These are phyloP conservation scores for Wickerhamiella kurtzmanii DNA, from an alignment of 805 yeast species.

Conservation along the genomic window DNA sequence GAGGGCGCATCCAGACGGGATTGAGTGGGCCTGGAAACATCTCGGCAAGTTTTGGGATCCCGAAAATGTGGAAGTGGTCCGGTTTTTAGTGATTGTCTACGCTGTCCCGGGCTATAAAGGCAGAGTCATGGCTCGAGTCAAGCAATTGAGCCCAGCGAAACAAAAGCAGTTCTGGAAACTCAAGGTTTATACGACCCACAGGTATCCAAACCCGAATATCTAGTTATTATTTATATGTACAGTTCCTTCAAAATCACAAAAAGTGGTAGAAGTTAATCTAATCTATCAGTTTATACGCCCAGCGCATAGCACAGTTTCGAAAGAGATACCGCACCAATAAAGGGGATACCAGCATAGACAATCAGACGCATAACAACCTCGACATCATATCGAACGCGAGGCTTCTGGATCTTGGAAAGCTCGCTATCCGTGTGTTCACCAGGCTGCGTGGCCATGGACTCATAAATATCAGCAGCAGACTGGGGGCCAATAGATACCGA, in stretches of 20 bases:
- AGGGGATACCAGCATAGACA: slow-evolving; percentile 71
- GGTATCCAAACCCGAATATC: slow-evolving; percentile 1
- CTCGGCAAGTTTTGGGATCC: slow-evolving; percentile 7
- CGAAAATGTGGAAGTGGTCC: slow-evolving; percentile 1
- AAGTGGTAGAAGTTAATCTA: background rate
- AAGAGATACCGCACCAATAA: slow-evolving; percentile 18
- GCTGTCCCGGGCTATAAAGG: background rate
- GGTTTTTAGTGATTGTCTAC: slow-evolving; percentile 6
- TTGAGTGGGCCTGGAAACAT: slow-evolving; percentile 14
- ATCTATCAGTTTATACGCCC: background rate
- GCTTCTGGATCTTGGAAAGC: slow-evolving; percentile 19
- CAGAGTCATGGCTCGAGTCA: background rate
- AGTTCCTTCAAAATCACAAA: background rate
- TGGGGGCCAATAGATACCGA: slow-evolving; percentile 31
- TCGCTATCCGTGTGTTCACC: slow-evolving; percentile 15
- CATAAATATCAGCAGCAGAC: slow-evolving; percentile 29
- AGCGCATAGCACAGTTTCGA: background rate
- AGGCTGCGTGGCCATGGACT: slow-evolving; percentile 22
- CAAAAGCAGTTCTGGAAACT: background rate
- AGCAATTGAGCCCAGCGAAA: background rate
- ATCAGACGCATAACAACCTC: slow-evolving; percentile 64
- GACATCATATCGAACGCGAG: slow-evolving; percentile 45
- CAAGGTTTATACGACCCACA: too few species aligned
- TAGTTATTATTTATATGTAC: background rate
- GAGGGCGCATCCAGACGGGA: slow-evolving; percentile 13